These are phyloP conservation scores for Salvia hispanica DNA, from an alignment of 257 asterid species.

Conservation along the genomic window DNA sequence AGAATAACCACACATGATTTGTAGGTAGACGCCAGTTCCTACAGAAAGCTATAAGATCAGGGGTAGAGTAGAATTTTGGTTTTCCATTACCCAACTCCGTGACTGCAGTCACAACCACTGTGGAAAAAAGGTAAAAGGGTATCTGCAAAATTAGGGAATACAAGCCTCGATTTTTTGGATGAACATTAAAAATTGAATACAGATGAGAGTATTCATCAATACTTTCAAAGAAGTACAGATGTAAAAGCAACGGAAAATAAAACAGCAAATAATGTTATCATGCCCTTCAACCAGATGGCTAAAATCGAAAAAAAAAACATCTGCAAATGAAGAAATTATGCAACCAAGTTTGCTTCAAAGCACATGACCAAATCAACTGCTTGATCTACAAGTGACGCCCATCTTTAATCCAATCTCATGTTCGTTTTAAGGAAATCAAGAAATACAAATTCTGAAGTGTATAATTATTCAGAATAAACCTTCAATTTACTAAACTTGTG, in stretches of 20 bases:
- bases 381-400: conserved; percentile 12
- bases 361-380: not conserved
- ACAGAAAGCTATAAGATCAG: conserved; percentile 83
- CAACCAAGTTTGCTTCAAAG: conserved; percentile 3
- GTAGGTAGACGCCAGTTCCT: conserved; percentile 93
- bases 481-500: conserved; percentile 19
- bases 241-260: not conserved
- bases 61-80: conserved; percentile 93
- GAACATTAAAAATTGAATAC: conserved; percentile 8
- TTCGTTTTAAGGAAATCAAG: conserved; percentile 17
- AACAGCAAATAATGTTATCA: not conserved
- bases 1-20: conserved; percentile 92
- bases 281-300: conserved; percentile 19
- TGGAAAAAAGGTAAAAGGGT: conserved; percentile 26
- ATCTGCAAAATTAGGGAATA: conserved; percentile 30
- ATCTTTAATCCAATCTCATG: conserved; percentile 4
- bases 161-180: conserved; percentile 6
- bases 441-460: not conserved
- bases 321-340: conserved; percentile 8
- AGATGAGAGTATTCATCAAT: conserved; percentile 21
- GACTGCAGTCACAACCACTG: conserved; percentile 97
- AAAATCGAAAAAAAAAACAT: conserved; percentile 7
- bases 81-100: conserved; percentile 89
- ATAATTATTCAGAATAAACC: not conserved
- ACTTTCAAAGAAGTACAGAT: conserved; percentile 21